Percentiles rank a stretch among this genome's conserved stretches.
phyloP scores from a whole-genome alignment of 2,329 filamentous ascomycete genomes.

The Ophiocordyceps camponoti-saundersi region DNA sequence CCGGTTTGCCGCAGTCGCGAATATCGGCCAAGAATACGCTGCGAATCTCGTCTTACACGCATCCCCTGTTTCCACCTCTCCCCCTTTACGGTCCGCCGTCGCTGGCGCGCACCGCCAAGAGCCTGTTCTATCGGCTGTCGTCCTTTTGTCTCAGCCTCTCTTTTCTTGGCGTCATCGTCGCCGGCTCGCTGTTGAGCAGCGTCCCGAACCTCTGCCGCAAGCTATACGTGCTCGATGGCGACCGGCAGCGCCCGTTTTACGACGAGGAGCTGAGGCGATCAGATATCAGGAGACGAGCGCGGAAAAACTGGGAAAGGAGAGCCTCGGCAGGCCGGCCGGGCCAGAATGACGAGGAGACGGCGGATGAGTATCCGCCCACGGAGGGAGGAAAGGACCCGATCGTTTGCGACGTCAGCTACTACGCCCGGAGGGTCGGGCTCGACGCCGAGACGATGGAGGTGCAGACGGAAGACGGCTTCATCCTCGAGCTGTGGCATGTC shows the following conservation, averaged over 20 bases:
- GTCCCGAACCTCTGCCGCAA: slow-evolving; percentile 37
- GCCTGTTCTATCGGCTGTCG: slow-evolving; percentile 42
- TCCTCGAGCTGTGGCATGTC: slow-evolving; percentile 78
- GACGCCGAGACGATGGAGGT: slow-evolving; percentile 73
- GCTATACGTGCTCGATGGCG: slow-evolving; percentile 41
- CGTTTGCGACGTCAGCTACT: slow-evolving; percentile 66
- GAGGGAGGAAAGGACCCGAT: slow-evolving; percentile 71
- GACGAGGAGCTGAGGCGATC: slow-evolving; percentile 51
- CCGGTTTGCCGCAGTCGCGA: slow-evolving; percentile 14
- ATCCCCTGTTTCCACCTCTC: slow-evolving; percentile 70
- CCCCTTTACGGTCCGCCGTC: slow-evolving; percentile 68
- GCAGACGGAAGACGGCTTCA: slow-evolving; percentile 85
- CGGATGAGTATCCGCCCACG: slow-evolving; percentile 49
- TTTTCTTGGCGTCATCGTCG: slow-evolving; percentile 61
- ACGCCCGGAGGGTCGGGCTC: slow-evolving; percentile 72
- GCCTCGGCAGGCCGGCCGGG: slow-evolving; percentile 17
- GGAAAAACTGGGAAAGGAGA: slow-evolving; percentile 43
- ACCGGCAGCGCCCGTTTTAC: slow-evolving; percentile 48
- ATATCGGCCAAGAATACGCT: slow-evolving; percentile 29
- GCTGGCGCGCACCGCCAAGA: slow-evolving; percentile 46
- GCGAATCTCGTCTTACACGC: slow-evolving; percentile 46
- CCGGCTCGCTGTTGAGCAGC: slow-evolving; percentile 55
- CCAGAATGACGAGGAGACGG: slow-evolving; percentile 23
- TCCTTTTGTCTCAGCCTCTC: slow-evolving; percentile 63
- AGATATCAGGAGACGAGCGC: slow-evolving; percentile 36